phyloP scores from a whole-genome alignment of 192 early-diverging fungal genomes.

The Coemansia sp. region DNA sequence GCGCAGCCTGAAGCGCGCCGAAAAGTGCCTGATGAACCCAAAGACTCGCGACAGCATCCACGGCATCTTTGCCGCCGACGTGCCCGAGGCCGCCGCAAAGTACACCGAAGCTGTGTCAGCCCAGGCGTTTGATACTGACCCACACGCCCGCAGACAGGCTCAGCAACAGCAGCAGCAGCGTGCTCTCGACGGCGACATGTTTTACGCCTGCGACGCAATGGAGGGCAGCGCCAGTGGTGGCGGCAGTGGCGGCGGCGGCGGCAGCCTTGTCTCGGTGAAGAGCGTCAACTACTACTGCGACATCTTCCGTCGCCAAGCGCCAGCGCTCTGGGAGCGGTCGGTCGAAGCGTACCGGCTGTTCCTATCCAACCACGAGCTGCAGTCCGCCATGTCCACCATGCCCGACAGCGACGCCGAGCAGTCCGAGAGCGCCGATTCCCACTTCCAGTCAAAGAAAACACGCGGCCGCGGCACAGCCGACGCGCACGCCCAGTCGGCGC shows the following conservation, averaged over 20 bases:
- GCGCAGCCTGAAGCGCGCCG: conserved; percentile 18
- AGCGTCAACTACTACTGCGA: conserved; percentile 49
- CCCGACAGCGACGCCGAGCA: not conserved
- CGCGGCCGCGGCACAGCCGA: not conserved
- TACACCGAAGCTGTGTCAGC: not conserved
- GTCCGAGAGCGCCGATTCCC: no score
- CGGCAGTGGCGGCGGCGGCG: not conserved
- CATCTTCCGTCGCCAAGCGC: conserved; percentile 34
- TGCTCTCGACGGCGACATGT: not conserved
- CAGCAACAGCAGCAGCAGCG: conserved; percentile 1
- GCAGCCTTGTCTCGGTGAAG: conserved; percentile 17
- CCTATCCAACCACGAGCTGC: conserved; percentile 17
- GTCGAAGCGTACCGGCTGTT: conserved; percentile 36
- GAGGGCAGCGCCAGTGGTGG: not conserved
- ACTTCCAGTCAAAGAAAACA: not conserved
- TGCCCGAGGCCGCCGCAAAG: conserved; percentile 9
- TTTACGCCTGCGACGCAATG: not conserved
- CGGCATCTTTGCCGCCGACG: conserved; percentile 25
- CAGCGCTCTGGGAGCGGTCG: conserved; percentile 27
- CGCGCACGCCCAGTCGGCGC: not conserved
- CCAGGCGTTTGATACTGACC: not conserved
- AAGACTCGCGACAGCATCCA: conserved; percentile 47
- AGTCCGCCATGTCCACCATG: not conserved
- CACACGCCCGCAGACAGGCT: not conserved
- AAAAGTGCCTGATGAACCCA: conserved; percentile 36